phyloP scores from a whole-genome alignment of 257 asterid genomes.

The Cynanchum wilfordii region DNA sequence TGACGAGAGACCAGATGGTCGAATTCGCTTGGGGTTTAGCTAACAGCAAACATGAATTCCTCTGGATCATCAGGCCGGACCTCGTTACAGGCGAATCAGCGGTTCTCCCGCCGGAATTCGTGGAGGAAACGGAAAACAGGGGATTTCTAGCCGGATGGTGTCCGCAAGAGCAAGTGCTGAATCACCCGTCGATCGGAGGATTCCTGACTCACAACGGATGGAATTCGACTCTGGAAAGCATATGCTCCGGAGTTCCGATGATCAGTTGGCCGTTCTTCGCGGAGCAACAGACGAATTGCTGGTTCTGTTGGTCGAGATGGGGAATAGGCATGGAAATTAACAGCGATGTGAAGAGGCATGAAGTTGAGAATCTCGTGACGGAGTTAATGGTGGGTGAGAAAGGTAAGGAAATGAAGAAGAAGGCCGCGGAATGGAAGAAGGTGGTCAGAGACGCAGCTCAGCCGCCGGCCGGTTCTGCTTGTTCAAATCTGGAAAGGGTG shows the following conservation, averaged over 20 bases:
- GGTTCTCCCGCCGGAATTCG: not conserved
- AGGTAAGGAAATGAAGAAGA: constrained; percentile 22
- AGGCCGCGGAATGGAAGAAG: constrained; percentile 22
- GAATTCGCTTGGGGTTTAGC: constrained; percentile 41
- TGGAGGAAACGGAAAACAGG: not conserved
- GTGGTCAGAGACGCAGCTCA: constrained; percentile 16
- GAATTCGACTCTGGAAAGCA: not conserved
- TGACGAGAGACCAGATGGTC: constrained; percentile 17
- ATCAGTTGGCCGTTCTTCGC: not conserved
- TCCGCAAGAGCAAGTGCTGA: not conserved
- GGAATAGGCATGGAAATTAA: constrained; percentile 29
- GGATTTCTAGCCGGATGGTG: not conserved
- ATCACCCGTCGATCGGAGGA: not conserved
- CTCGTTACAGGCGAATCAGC: not conserved
- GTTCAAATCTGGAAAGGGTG: constrained; percentile 21
- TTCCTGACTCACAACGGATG: not conserved
- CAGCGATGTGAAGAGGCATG: constrained; percentile 25
- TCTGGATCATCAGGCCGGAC: constrained; percentile 19
- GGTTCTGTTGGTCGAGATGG: constrained; percentile 20
- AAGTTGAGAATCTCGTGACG: constrained; percentile 19
- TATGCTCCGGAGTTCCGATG: not conserved
- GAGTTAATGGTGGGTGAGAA: constrained; percentile 2
- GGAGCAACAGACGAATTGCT: constrained; percentile 17
- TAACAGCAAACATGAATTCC: constrained; percentile 19
- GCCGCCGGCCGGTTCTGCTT: constrained; percentile 16